These are phyloP conservation scores for Epichloe uncinata DNA, from an alignment of 2,329 filamentous ascomycete genomes.

Conservation along the genomic window DNA sequence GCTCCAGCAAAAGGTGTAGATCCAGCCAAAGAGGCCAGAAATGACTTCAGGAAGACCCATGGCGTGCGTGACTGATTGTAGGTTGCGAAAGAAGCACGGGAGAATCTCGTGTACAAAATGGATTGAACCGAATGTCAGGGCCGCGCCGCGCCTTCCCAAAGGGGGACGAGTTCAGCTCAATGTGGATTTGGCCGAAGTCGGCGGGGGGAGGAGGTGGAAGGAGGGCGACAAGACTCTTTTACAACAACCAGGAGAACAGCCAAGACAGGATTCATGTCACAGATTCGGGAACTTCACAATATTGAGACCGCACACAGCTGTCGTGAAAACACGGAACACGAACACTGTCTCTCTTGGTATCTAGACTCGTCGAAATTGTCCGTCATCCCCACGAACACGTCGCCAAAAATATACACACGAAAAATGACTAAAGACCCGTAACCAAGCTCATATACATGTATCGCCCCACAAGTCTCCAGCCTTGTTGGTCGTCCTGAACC, in stretches of 20 bases:
- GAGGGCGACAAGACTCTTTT: too few species aligned
- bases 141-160: not conserved
- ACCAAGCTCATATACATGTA: not conserved
- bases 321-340: not conserved
- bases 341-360: not conserved
- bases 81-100: too few species aligned
- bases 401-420: not conserved
- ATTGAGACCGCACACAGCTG: not conserved
- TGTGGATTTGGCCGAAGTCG: not conserved
- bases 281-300: not conserved
- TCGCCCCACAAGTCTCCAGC: not conserved
- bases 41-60: slow-evolving; percentile 31
- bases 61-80: not conserved
- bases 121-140: too few species aligned
- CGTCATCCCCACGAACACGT: not conserved
- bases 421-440: not conserved
- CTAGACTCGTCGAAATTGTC: not conserved
- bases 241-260: too few species aligned
- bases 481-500: not conserved
- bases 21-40: slow-evolving; percentile 56
- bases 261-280: too few species aligned
- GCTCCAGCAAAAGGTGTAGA: slow-evolving; percentile 66
- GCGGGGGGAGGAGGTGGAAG: too few species aligned
- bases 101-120: too few species aligned
- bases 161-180: not conserved